phyloP scores from a whole-genome alignment of 177 flowering plant genomes.

The Vitis hybrid region DNA sequence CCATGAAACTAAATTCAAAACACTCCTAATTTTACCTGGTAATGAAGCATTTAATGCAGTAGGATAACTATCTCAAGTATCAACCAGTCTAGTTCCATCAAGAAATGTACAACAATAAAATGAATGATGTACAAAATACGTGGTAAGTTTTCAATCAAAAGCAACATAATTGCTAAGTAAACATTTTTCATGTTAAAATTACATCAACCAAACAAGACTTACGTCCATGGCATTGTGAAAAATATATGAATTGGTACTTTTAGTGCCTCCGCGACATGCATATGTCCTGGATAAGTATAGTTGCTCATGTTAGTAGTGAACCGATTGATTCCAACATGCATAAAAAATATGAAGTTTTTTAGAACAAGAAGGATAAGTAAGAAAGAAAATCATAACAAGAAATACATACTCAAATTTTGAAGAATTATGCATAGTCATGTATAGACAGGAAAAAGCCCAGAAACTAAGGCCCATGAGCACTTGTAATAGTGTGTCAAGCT shows the following conservation, averaged over 20 bases:
- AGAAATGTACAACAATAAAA: background rate
- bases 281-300: slow-evolving; percentile 32
- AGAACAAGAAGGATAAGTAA: background rate
- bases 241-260: slow-evolving; percentile 40
- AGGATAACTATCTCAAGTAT: background rate
- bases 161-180: background rate
- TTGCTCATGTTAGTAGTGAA: background rate
- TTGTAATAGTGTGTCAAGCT: too few relatives aligned
- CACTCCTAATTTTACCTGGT: slow-evolving; percentile 1
- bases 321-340: background rate
- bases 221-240: slow-evolving; percentile 56
- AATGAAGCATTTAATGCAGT: background rate
- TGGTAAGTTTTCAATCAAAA: background rate
- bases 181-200: background rate
- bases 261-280: slow-evolving; percentile 42
- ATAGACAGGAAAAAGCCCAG: too few relatives aligned
- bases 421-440: too few relatives aligned
- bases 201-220: slow-evolving; percentile 19
- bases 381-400: background rate
- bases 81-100: background rate
- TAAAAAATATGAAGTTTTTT: background rate
- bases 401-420: background rate
- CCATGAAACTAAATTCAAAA: background rate
- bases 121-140: background rate
- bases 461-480: too few relatives aligned